Evolutionary conservation across 495 filamentous ascomycete species (phyloP), one percentile per base, ranked within the genome.

Genomic region (Hapsidospora chrysogenum): DNA sequence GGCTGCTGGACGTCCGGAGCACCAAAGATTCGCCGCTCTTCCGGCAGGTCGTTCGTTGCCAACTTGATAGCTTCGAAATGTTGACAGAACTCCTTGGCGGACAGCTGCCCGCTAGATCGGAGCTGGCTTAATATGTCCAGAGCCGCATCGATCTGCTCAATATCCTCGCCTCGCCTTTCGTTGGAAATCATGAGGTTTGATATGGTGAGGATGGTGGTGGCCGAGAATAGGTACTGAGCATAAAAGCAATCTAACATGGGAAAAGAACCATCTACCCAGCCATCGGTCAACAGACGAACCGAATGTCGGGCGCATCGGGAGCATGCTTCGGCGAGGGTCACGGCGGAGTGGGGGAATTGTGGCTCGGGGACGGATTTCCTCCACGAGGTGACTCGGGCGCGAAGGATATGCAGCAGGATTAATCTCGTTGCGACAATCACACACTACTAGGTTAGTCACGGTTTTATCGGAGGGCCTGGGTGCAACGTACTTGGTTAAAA

Each of bases 181-280:
- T 26, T 26, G 23, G 23, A 6, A 11, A 6, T 11, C 6, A 26
- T 6, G 6, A 61, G 57, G 33, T 48, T 54, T 21, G 59, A 61
- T 51, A 63, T 61, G 22, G 59, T 54, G 4, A 64, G 42, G 11
- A 60, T 53, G 1, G 60, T 41, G 1, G 52, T 52, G 0, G 54
- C 52, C 17, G 61, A 63, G 37, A 64, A 64, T 11, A 64, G 56
- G 36, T 63, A 64, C 36, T 61, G 57, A 1, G 59, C 53, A 41
- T 60, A 54, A 42, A 63, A 63, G 44, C 59, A 64, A 14, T 58
- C 61, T 37, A 61, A 64, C 5, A 53, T 53, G 0, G 58, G 53
- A 32, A 63, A 54, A 7, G 61, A 53, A 17, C 57, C 61, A 38
- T 57, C 57, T 29, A 63, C 56, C 57, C 57, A 64, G 16, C 56